These are phyloP conservation scores for Candida sanyaensis DNA, from an alignment of 1,139 yeast species.

Conservation along the genomic window DNA sequence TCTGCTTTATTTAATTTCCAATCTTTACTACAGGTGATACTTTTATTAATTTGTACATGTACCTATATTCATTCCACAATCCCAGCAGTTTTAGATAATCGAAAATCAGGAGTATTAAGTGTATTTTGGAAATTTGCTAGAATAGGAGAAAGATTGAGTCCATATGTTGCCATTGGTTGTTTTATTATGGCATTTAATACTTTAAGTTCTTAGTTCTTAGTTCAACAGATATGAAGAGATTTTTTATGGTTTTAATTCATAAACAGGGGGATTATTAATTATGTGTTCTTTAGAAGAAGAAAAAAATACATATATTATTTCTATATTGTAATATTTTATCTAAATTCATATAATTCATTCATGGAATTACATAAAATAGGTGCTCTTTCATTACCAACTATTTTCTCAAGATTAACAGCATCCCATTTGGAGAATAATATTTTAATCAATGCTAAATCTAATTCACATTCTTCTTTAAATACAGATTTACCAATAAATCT, in stretches of 20 bases:
- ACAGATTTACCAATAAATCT: conserved; percentile 52
- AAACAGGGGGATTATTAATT: neutral
- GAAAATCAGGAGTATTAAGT: conserved; percentile 77
- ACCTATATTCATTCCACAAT: conserved; percentile 86
- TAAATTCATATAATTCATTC: conserved; percentile 75
- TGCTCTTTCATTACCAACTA: conserved; percentile 81
- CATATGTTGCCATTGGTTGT: conserved; percentile 88
- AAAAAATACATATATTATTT: neutral
- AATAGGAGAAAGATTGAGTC: conserved; percentile 92
- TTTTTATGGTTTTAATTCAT: neutral
- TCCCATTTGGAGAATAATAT: conserved; percentile 80
- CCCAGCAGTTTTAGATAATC: conserved; percentile 81
- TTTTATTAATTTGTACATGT: conserved; percentile 85
- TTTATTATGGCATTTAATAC: conserved; percentile 80
- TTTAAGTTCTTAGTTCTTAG: conserved; percentile 34
- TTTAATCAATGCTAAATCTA: conserved; percentile 67
- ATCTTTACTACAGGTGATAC: conserved; percentile 80
- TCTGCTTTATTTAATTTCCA: conserved; percentile 93
- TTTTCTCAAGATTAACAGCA: conserved; percentile 72
- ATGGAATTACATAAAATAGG: conserved; percentile 69
- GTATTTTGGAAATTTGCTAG: conserved; percentile 95
- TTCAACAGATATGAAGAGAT: neutral
- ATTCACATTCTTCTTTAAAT: conserved; percentile 49
- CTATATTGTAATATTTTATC: conserved; percentile 20
- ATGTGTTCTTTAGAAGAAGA: neutral